These are phyloP conservation scores for Pluteus cervinus DNA, from an alignment of 768 basidiomycete genomes.

Conservation along the genomic window DNA sequence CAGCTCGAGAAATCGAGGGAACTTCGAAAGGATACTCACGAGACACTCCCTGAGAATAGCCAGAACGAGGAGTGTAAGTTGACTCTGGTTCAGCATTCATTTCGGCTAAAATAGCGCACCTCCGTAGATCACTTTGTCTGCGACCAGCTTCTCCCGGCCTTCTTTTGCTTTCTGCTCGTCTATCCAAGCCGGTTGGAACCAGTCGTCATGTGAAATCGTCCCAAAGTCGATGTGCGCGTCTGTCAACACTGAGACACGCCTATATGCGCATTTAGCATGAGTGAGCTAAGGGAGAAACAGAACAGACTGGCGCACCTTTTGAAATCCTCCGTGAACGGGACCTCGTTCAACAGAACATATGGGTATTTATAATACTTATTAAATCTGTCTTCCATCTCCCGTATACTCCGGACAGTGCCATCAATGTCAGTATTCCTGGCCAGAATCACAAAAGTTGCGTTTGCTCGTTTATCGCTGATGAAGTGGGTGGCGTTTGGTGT, in stretches of 20 bases:
- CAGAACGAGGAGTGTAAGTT: background rate
- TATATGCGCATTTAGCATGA: constrained; percentile 7
- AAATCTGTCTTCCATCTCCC: constrained; percentile 77
- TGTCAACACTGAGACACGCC: constrained; percentile 23
- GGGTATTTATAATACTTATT: constrained; percentile 75
- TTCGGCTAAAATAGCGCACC: constrained; percentile 26
- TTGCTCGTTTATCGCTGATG: constrained; percentile 20
- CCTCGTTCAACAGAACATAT: constrained; percentile 84
- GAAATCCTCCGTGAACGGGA: constrained; percentile 69
- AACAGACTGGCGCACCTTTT: constrained; percentile 40
- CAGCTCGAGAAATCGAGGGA: background rate
- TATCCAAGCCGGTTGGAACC: constrained; percentile 72
- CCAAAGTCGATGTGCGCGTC: constrained; percentile 41
- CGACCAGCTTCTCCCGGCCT: constrained; percentile 55
- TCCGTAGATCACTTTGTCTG: constrained; percentile 37
- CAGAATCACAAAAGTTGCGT: constrained; percentile 45
- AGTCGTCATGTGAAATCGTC: constrained; percentile 57
- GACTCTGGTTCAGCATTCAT: background rate
- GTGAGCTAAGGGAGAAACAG: background rate
- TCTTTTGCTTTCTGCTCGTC: constrained; percentile 60
- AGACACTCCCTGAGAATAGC: constrained; percentile 3
- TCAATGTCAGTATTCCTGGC: constrained; percentile 62
- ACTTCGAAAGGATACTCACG: constrained; percentile 20
- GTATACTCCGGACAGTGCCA: constrained; percentile 60
- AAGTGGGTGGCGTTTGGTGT: constrained; percentile 18